Base-by-base conservation (phyloP, 192 early-diverging fungal species). In the Allomyces arbusculus region DNA sequence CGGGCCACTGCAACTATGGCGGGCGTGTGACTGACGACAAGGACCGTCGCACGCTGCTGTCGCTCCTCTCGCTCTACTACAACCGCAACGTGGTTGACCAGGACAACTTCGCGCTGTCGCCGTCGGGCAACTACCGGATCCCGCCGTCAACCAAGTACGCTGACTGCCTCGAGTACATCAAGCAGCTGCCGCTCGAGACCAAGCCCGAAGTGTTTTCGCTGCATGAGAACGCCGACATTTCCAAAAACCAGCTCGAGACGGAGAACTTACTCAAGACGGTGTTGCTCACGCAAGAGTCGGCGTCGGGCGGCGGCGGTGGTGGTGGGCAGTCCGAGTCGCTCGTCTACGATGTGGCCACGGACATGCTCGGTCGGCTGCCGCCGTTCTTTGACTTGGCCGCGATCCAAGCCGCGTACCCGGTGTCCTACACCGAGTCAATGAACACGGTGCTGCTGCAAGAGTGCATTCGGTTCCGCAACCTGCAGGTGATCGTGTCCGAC, bases 181-280 rank as follows among this genome's bases (percentile, higher is more conserved):
- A 75, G 63, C 64, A 65, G 23, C 64, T 85, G 26, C 83, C 83
- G 11, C 65, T 85, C 26, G 84, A 81, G 62, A 82, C 80, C 68
- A 77, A 67, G 43, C 83, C 83, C 10, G 83, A 85, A 62, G 75
- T 85, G 24, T 85, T 85, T 75, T 82, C 82, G 5, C 82, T 85
- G 50, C 83, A 85, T 70, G 83, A 85, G 45, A 85, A 85, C 66
- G 83, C 82, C 23, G 83, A 85, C 69, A 85, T 85, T 70, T 80
- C 79, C 23, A 76, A 79, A 23, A 78, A 84, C 64, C 76, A 82
- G 1, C 71, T 77, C 4, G 82, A 84, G 58, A 84, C 82, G 23
- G 67, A 76, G 43, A 69, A 72, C 23, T 63, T 84, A 50, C 82
- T 84, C 64, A 78, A 80, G 44, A 77, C 76, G 12, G 74, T 84